These are phyloP conservation scores for Wickerhamia fluorescens DNA, from an alignment of 805 yeast species.

Conservation along the genomic window DNA sequence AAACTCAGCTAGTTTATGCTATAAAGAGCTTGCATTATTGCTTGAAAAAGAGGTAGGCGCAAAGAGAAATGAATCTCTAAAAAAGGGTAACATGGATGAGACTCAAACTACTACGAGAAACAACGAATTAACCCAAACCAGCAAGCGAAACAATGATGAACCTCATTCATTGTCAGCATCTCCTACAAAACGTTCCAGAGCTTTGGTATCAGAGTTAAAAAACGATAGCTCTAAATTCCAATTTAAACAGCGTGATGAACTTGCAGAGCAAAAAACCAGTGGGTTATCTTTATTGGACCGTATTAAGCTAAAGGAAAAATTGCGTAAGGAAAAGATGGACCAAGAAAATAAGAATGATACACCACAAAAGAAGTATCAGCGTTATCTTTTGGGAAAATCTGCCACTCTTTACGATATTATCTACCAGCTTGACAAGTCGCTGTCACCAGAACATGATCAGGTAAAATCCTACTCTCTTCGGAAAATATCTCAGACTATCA, in stretches of 20 bases:
- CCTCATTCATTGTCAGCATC: too few relatives aligned
- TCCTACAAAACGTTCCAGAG: too few relatives aligned
- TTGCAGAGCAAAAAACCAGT: conserved; percentile 9
- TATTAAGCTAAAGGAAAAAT: conserved; percentile 29
- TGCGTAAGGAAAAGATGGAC: conserved; percentile 5
- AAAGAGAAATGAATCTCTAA: too few relatives aligned
- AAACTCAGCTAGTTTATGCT: too few relatives aligned
- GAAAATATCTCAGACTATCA: conserved; percentile 20
- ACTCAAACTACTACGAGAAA: too few relatives aligned
- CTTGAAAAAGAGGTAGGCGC: too few relatives aligned
- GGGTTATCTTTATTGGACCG: conserved; percentile 31
- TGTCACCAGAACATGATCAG: neutral
- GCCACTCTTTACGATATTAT: conserved; percentile 28
- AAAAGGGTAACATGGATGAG: too few relatives aligned
- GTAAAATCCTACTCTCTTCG: conserved; percentile 13
- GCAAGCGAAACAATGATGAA: too few relatives aligned
- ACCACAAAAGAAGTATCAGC: conserved; percentile 16
- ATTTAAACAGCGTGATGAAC: conserved; percentile 13
- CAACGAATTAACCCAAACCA: too few relatives aligned
- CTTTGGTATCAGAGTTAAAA: too few relatives aligned
- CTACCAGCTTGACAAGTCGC: conserved; percentile 16
- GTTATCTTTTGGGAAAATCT: conserved; percentile 20
- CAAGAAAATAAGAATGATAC: too few relatives aligned
- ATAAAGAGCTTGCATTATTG: too few relatives aligned
- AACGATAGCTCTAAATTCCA: conserved; percentile 31